These are phyloP conservation scores for Hortiboletus rubellus DNA, from an alignment of 1,284 basidiomycete species.

Conservation along the genomic window DNA sequence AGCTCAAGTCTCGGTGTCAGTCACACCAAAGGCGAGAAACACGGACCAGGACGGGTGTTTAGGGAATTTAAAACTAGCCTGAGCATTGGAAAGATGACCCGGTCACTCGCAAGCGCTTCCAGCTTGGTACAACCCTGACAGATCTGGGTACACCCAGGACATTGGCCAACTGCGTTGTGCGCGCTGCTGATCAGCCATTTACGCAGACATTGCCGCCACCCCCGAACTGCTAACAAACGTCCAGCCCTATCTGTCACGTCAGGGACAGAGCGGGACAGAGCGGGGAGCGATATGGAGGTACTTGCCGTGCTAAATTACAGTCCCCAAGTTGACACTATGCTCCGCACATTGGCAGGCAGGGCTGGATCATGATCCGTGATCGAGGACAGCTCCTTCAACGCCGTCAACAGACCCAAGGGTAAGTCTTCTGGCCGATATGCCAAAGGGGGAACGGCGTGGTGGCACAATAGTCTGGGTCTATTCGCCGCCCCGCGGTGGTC, in stretches of 20 bases:
- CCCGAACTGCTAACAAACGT: not conserved
- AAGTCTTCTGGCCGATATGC: not conserved
- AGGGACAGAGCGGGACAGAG: not conserved
- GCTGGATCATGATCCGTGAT: not conserved
- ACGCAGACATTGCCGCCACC: no score
- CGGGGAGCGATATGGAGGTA: not conserved
- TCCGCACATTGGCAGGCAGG: not conserved
- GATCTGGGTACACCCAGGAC: not conserved
- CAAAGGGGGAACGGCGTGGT: not conserved
- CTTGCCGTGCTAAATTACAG: not conserved
- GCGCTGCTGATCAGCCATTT: not conserved
- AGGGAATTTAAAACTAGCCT: not conserved
- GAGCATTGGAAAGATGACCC: not conserved
- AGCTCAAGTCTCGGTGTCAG: not conserved
- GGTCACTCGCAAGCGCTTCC: not conserved
- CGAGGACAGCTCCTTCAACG: not conserved
- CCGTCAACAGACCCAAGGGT: no score
- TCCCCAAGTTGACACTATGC: not conserved
- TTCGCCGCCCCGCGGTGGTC: not conserved
- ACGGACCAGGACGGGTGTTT: not conserved
- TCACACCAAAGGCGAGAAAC: constrained; percentile 1
- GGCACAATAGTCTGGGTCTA: not conserved
- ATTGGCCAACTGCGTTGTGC: not conserved
- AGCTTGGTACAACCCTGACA: not conserved
- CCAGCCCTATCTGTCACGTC: constrained; percentile 4